These are phyloP conservation scores for Scleroderma citrinum DNA, from an alignment of 768 basidiomycete genomes.

Conservation along the genomic window DNA sequence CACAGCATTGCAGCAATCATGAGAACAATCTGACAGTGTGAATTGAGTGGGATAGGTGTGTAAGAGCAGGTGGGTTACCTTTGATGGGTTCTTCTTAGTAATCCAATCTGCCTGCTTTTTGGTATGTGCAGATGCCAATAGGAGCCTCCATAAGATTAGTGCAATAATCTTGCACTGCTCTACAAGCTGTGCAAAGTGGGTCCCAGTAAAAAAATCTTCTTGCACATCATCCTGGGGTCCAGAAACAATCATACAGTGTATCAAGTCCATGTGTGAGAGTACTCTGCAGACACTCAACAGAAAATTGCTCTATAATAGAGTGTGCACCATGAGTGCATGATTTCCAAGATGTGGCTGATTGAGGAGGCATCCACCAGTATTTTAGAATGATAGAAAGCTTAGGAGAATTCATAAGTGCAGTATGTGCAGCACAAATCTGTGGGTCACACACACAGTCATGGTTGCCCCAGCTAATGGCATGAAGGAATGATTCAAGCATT, in stretches of 20 bases:
- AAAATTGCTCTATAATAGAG: slow-evolving; percentile 19
- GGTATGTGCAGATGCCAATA: slow-evolving; percentile 7
- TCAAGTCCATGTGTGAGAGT: slow-evolving; percentile 12
- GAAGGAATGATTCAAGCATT: neutral
- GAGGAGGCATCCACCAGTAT: slow-evolving; percentile 25
- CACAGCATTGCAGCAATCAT: neutral
- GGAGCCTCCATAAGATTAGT: slow-evolving; percentile 12
- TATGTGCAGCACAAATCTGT: slow-evolving; percentile 6
- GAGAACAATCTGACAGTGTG: neutral
- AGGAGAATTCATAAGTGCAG: slow-evolving; percentile 13
- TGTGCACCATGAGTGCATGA: slow-evolving; percentile 13
- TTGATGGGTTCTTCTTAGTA: slow-evolving; percentile 15
- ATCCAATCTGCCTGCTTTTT: slow-evolving; percentile 9
- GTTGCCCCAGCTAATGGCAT: slow-evolving; percentile 13
- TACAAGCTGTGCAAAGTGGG: slow-evolving; percentile 7
- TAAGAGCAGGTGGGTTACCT: slow-evolving; percentile 17
- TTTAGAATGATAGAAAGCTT: slow-evolving; percentile 17
- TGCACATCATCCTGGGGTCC: slow-evolving; percentile 10
- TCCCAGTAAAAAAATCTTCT: slow-evolving; percentile 13
- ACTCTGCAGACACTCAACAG: slow-evolving; percentile 9
- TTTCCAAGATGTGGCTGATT: slow-evolving; percentile 6
- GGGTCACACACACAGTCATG: slow-evolving; percentile 8
- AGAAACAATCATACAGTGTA: slow-evolving; percentile 2
- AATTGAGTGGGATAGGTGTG: slow-evolving; percentile 24
- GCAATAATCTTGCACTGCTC: slow-evolving; percentile 2